Evolutionary conservation across 2,329 filamentous ascomycete genomes (phyloP).

Genomic region (Apiospora rasikravindrae): DNA sequence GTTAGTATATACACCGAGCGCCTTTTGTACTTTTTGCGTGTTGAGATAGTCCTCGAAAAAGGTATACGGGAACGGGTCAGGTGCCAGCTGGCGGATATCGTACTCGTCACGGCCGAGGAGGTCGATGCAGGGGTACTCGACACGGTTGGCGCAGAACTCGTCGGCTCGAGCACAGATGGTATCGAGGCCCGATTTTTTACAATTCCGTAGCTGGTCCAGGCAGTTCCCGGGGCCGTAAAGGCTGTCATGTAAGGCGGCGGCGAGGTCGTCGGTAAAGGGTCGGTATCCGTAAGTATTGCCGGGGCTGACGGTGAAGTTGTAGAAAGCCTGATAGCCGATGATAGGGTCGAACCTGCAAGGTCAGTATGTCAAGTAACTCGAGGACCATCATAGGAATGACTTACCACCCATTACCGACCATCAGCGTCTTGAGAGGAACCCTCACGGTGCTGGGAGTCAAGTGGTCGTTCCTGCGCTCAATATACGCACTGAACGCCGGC

Average conservation of each 20-base stretch:
- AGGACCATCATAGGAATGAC: neutral
- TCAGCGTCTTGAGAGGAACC: slow-evolving; percentile 54
- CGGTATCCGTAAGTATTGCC: slow-evolving; percentile 62
- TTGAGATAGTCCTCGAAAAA: slow-evolving; percentile 66
- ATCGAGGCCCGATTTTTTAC: slow-evolving; percentile 56
- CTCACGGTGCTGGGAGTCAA: slow-evolving; percentile 48
- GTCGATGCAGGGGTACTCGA: slow-evolving; percentile 58
- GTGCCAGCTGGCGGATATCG: slow-evolving; percentile 60
- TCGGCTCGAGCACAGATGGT: slow-evolving; percentile 59
- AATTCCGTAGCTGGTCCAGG: slow-evolving; percentile 60
- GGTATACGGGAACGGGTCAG: slow-evolving; percentile 62
- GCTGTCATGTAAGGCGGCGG: slow-evolving; percentile 61
- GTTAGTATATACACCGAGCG: slow-evolving; percentile 65
- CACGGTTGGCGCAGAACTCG: slow-evolving; percentile 57
- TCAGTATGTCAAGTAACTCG: neutral
- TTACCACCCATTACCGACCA: slow-evolving; percentile 62
- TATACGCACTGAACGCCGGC: slow-evolving; percentile 58
- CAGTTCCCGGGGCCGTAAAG: slow-evolving; percentile 67
- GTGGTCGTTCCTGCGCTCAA: slow-evolving; percentile 51
- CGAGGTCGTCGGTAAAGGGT: slow-evolving; percentile 55
- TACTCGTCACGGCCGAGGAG: slow-evolving; percentile 62
- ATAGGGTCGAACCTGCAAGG: slow-evolving; percentile 55
- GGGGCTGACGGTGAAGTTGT: slow-evolving; percentile 61
- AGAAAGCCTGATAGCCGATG: slow-evolving; percentile 61
- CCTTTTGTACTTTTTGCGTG: slow-evolving; percentile 55